phyloP scores from a whole-genome alignment of 176 grass and related monocot species.

The Otatea glauca region DNA sequence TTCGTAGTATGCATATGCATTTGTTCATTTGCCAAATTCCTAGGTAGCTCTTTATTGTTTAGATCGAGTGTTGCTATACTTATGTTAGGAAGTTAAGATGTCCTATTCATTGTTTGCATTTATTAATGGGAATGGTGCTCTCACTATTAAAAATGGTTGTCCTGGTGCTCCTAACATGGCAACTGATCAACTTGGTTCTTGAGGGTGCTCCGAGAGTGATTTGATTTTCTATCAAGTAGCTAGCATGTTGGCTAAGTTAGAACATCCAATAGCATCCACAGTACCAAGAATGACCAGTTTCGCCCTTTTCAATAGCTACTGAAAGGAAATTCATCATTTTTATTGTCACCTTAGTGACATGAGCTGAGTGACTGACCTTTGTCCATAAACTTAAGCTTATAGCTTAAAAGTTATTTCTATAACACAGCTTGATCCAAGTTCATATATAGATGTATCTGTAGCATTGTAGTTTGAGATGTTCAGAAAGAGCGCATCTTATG shows the following conservation, averaged over 20 bases:
- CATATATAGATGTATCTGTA: conserved; percentile 15
- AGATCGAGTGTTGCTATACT: conserved; percentile 43
- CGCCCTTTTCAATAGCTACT: neutral
- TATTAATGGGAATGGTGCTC: conserved; percentile 31
- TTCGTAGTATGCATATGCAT: conserved; percentile 12
- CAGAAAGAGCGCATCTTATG: conserved; percentile 1
- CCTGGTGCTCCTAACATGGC: conserved; percentile 41
- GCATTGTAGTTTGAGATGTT: conserved; percentile 31
- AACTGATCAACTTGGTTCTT: conserved; percentile 33
- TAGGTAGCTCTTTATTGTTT: conserved; percentile 17
- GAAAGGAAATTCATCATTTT: conserved; percentile 9
- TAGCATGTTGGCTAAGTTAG: conserved; percentile 30
- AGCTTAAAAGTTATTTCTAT: neutral
- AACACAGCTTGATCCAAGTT: neutral
- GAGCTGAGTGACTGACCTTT: neutral
- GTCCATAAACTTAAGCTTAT: conserved; percentile 4
- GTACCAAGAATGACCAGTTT: conserved; percentile 30
- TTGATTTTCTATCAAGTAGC: conserved; percentile 26
- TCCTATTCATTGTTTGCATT: conserved; percentile 49
- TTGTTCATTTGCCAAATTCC: conserved; percentile 31
- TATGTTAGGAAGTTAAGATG: conserved; percentile 45
- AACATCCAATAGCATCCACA: conserved; percentile 22
- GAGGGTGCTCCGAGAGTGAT: neutral
- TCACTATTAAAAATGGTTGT: conserved; percentile 39
- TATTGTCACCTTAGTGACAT: conserved; percentile 3